Evolutionary conservation across 208 protist species (phyloP).

Genomic region (Porcisia hertigi): DNA sequence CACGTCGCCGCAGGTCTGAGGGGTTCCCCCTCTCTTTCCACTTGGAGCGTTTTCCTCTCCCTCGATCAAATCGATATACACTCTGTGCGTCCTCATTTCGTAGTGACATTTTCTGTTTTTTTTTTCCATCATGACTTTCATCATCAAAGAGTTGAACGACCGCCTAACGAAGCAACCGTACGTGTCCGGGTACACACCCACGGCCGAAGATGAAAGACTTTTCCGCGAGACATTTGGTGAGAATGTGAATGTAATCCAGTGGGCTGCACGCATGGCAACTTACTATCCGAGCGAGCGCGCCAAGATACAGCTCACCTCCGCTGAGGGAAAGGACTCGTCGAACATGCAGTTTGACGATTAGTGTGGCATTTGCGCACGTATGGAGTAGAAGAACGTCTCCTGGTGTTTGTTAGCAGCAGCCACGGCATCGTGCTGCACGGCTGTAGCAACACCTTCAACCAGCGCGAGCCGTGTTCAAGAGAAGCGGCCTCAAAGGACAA

Average conservation of each 20-base stretch:
- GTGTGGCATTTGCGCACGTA: neutral
- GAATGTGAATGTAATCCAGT: constrained; percentile 59
- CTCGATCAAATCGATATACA: neutral
- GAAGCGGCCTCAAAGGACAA: neutral
- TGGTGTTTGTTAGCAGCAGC: neutral
- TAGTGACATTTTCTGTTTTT: neutral
- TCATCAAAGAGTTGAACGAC: constrained; percentile 65
- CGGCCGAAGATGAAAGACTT: constrained; percentile 48
- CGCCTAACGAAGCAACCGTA: constrained; percentile 61
- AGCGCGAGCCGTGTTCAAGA: neutral
- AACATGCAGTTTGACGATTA: constrained; percentile 13
- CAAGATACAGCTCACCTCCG: constrained; percentile 26
- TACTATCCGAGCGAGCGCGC: constrained; percentile 63
- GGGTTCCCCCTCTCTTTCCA: neutral
- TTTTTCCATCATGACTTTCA: constrained; percentile 14
- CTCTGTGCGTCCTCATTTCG: neutral
- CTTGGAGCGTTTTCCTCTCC: neutral
- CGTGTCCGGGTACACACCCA: constrained; percentile 61
- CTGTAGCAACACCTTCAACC: neutral
- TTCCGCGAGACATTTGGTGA: constrained; percentile 58
- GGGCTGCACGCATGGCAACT: constrained; percentile 68
- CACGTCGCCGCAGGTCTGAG: neutral
- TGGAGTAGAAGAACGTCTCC: neutral
- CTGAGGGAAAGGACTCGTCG: constrained; percentile 15
- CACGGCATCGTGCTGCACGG: neutral